phyloP scores from a whole-genome alignment of 75 land plant species.

The Adiantum capillusveneris region DNA sequence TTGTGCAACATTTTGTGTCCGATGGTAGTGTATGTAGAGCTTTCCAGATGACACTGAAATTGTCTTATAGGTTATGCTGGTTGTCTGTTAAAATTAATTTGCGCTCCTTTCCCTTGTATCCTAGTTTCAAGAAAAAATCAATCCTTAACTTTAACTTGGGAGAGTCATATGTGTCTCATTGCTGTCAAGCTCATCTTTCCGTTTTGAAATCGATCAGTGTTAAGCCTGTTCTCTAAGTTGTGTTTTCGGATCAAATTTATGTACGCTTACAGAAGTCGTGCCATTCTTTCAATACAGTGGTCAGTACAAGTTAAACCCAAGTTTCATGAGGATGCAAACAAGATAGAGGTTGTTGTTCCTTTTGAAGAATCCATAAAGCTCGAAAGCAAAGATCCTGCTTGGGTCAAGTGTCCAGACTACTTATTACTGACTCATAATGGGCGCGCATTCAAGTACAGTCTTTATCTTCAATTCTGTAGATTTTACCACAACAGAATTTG shows the following conservation, averaged over 20 bases:
- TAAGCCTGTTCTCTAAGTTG: not conserved
- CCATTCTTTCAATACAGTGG: too few relatives aligned
- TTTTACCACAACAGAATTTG: too few relatives aligned
- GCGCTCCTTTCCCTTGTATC: too few relatives aligned
- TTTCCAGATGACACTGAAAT: too few relatives aligned
- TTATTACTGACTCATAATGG: conserved; percentile 93
- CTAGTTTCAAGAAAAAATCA: too few relatives aligned
- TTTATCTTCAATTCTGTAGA: not conserved
- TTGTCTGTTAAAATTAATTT: too few relatives aligned
- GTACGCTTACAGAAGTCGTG: not conserved
- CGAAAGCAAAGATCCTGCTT: conserved; percentile 40
- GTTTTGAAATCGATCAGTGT: too few relatives aligned
- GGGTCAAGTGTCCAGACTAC: conserved; percentile 72
- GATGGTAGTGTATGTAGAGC: too few relatives aligned
- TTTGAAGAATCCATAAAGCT: conserved; percentile 88
- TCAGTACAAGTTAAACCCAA: conserved; percentile 71
- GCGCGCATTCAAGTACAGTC: conserved; percentile 85
- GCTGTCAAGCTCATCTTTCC: too few relatives aligned
- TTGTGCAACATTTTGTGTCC: too few relatives aligned
- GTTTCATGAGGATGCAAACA: conserved; percentile 89
- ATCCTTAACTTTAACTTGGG: too few relatives aligned
- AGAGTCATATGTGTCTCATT: not conserved
- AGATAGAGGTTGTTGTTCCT: conserved; percentile 69
- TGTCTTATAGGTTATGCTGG: too few relatives aligned
- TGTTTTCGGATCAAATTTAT: not conserved